Percentiles rank a stretch among this genome's conserved stretches.
phyloP scores from a whole-genome alignment of 2,329 filamentous ascomycete genomes.

The Macrophomina pseudophaseolina region DNA sequence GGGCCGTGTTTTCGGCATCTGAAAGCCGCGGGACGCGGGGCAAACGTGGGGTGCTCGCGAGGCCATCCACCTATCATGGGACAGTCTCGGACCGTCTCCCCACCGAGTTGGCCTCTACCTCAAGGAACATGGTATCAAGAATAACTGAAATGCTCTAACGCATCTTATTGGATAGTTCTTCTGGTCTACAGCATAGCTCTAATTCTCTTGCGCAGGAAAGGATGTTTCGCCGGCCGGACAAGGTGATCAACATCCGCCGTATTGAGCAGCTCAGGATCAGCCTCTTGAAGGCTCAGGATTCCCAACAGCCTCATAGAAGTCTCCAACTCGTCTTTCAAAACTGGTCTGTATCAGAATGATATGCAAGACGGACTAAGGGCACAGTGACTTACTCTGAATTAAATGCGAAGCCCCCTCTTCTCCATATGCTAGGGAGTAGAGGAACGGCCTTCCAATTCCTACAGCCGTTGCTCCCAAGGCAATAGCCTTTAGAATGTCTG shows the following conservation, averaged over 20 bases:
- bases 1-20: neutral
- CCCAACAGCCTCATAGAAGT: conserved; percentile 71
- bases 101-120: neutral
- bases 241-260: conserved; percentile 37
- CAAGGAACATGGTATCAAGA: no score
- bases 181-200: neutral
- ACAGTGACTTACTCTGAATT: conserved; percentile 41
- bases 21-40: neutral
- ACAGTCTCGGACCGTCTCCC: neutral
- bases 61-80: neutral
- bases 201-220: conserved; percentile 1
- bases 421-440: conserved; percentile 67
- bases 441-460: conserved; percentile 65
- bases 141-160: no score
- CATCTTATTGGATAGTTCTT: no score
- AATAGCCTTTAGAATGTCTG: conserved; percentile 70
- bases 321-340: conserved; percentile 63
- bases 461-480: conserved; percentile 68
- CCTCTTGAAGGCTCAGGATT: conserved; percentile 63
- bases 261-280: conserved; percentile 66
- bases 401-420: conserved; percentile 57
- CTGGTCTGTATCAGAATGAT: conserved; percentile 10
- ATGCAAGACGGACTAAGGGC: neutral
- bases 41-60: neutral
- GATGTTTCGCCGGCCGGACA: conserved; percentile 6